phyloP scores from a whole-genome alignment of 1,284 basidiomycete species.

The Austropuccinia psidii region DNA sequence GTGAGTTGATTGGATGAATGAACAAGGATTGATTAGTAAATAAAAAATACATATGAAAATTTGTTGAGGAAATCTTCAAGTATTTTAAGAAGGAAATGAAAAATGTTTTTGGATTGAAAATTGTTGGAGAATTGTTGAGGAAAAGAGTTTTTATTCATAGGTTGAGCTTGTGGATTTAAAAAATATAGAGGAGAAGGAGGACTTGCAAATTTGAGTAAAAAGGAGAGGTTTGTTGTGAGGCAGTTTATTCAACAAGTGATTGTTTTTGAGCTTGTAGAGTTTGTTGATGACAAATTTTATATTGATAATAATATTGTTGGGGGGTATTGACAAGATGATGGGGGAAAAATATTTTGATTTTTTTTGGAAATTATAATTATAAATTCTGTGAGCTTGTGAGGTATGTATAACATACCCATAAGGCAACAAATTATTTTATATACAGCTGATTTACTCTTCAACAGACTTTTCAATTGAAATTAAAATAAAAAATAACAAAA shows the following conservation, averaged over 20 bases:
- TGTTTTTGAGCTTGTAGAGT: constrained; percentile 19
- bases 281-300: neutral
- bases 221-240: constrained; percentile 12
- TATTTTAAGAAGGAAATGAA: constrained; percentile 10
- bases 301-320: neutral
- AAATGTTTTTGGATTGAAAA: constrained; percentile 11
- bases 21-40: neutral
- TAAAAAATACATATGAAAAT: constrained; percentile 2
- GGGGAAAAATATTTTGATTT: too few relatives aligned
- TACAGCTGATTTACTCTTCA: too few relatives aligned
- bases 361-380: too few relatives aligned
- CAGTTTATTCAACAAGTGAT: neutral
- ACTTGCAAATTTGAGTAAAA: constrained; percentile 11
- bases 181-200: neutral
- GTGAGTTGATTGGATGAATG: constrained; percentile 1
- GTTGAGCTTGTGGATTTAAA: constrained; percentile 8
- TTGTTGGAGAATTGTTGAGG: constrained; percentile 5
- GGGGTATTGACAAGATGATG: constrained; percentile 14
- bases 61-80: neutral
- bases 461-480: too few relatives aligned
- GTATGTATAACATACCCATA: too few relatives aligned
- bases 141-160: neutral
- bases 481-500: too few relatives aligned
- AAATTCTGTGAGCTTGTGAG: too few relatives aligned
- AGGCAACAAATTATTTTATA: too few relatives aligned